Conservation (phyloP, 2,329 filamentous ascomycete genomes). For the Fusarium pseudonygamai region DNA sequence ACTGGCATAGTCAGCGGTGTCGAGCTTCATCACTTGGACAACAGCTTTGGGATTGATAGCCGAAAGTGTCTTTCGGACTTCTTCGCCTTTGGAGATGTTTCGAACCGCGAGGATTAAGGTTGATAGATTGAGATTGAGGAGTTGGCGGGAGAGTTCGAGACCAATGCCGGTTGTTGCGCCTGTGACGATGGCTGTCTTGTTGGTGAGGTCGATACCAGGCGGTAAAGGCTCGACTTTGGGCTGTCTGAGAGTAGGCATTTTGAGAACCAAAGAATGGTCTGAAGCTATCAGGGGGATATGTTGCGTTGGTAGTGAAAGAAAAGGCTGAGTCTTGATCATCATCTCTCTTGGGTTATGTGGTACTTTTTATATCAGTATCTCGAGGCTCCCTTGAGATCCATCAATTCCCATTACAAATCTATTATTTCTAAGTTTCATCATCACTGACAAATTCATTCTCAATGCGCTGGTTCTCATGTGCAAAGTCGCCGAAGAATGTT, state of each 20-base stretch:
- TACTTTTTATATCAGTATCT: background rate
- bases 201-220: slow-evolving; percentile 31
- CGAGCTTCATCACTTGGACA: slow-evolving; percentile 29
- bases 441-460: background rate
- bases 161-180: slow-evolving; percentile 57
- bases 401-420: background rate
- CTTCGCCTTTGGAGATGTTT: slow-evolving; percentile 43
- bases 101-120: slow-evolving; percentile 55
- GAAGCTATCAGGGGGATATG: accelerated
- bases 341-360: background rate
- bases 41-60: slow-evolving; percentile 15
- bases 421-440: accelerated
- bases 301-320: too few species aligned
- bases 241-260: slow-evolving; percentile 20
- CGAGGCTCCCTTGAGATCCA: background rate
- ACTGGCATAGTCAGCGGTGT: slow-evolving; percentile 22
- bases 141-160: slow-evolving; percentile 51
- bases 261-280: accelerated
- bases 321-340: background rate
- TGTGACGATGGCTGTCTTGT: slow-evolving; percentile 52
- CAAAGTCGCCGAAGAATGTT: slow-evolving; percentile 4
- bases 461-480: accelerated
- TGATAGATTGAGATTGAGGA: slow-evolving; percentile 47
- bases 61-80: slow-evolving; percentile 23
- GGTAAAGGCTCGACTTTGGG: slow-evolving; percentile 23